Percentiles rank a stretch among this genome's conserved stretches.
phyloP scores from a whole-genome alignment of 345 rosid genomes.

The Dipteronia dyeriana region DNA sequence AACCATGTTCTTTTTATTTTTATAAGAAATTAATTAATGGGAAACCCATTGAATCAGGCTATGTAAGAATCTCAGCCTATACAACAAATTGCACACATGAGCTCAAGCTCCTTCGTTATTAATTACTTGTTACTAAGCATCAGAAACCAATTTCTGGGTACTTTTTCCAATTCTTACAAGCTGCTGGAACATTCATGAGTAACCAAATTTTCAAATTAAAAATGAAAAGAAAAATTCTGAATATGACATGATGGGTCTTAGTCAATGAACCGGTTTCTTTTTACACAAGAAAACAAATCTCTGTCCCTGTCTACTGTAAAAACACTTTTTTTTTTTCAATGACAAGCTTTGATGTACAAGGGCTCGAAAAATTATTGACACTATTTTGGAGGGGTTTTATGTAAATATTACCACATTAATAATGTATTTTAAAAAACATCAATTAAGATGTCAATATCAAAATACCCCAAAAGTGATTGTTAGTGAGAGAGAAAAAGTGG shows the following conservation, averaged over 20 bases:
- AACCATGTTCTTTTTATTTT: conserved; percentile 16
- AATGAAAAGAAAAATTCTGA: not conserved
- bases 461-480: no score
- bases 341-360: not conserved
- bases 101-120: not conserved
- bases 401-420: no score
- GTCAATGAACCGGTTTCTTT: conserved; percentile 7
- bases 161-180: no score
- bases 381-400: no score
- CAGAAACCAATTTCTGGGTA: no score
- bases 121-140: no score
- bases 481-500: no score
- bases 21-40: not conserved
- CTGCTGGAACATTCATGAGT: no score
- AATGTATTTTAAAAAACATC: no score
- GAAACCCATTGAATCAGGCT: conserved; percentile 19
- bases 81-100: not conserved
- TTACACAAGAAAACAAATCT: not conserved
- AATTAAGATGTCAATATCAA: no score
- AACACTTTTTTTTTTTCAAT: no score
- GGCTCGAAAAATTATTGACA: no score
- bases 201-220: not conserved
- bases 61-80: conserved; percentile 5
- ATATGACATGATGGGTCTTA: not conserved
- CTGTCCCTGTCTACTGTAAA: not conserved